phyloP scores from a whole-genome alignment of 768 basidiomycete species.

The Serendipita sp. region DNA sequence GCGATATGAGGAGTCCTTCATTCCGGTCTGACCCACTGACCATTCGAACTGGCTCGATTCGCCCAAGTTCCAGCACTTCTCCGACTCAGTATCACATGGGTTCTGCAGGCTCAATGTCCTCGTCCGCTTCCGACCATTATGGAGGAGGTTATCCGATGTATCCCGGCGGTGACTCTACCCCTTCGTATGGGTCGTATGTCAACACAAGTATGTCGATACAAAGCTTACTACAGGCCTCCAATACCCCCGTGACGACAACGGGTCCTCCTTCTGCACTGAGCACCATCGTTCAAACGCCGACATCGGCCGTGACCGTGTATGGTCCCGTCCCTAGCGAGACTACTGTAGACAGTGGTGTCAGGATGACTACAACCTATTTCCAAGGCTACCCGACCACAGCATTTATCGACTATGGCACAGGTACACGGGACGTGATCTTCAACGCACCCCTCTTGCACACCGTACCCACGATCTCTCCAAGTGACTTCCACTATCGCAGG shows the following conservation, averaged over 20 bases:
- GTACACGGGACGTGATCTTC: background rate
- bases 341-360: background rate
- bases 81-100: background rate
- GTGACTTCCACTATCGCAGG: background rate
- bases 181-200: background rate
- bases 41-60: background rate
- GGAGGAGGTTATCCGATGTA: background rate
- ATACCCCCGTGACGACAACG: background rate
- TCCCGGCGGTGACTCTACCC: background rate
- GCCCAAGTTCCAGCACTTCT: background rate
- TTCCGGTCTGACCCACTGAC: background rate
- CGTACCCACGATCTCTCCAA: background rate
- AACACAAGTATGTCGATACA: slow-evolving; percentile 1
- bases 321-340: background rate
- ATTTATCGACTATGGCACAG: background rate
- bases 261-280: background rate
- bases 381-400: background rate
- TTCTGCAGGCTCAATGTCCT: background rate
- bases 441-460: background rate
- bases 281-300: background rate
- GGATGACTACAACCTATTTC: background rate
- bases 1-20: background rate
- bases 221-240: background rate
- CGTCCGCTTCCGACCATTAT: background rate
- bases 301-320: background rate